A percentile compares a stretch with the other conserved stretches of the same genome.
These are phyloP conservation scores for Epichloe coenophiala DNA, from an alignment of 2,329 filamentous ascomycete species.

Conservation along the genomic window DNA sequence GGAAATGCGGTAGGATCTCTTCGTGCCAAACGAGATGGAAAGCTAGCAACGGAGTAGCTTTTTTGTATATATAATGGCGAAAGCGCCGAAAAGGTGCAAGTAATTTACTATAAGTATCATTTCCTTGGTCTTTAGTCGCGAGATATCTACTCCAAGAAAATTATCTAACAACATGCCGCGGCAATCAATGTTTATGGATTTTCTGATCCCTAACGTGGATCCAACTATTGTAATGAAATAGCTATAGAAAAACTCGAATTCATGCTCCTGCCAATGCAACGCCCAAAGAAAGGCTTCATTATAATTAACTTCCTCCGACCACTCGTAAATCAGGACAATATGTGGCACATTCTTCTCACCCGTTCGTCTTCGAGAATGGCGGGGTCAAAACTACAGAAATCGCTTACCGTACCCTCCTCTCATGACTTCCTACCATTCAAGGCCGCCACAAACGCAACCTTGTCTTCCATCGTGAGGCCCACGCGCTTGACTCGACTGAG, in stretches of 20 bases:
- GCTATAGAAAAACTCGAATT: neutral
- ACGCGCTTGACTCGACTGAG: constrained; percentile 82
- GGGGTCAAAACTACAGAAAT: neutral
- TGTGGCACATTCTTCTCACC: neutral
- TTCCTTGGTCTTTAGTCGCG: no score
- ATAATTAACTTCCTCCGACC: neutral
- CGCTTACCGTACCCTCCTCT: neutral
- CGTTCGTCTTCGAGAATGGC: neutral
- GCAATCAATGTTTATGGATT: neutral
- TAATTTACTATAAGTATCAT: neutral
- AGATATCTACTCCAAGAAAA: no score
- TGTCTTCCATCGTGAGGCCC: constrained; percentile 69
- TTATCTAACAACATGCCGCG: neutral
- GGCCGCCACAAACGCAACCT: constrained; percentile 65
- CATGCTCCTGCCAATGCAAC: constrained; percentile 13
- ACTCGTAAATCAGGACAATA: neutral
- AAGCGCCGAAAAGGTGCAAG: no score
- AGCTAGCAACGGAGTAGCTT: neutral
- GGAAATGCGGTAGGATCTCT: neutral
- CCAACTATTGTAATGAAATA: neutral
- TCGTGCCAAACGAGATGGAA: no score
- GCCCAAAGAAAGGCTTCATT: neutral
- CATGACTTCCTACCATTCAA: constrained; percentile 34
- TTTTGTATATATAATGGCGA: neutral
- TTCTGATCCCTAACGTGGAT: neutral